These are phyloP conservation scores for Tolypocladium tropicale DNA, from an alignment of 2,329 filamentous ascomycete species.

Conservation along the genomic window DNA sequence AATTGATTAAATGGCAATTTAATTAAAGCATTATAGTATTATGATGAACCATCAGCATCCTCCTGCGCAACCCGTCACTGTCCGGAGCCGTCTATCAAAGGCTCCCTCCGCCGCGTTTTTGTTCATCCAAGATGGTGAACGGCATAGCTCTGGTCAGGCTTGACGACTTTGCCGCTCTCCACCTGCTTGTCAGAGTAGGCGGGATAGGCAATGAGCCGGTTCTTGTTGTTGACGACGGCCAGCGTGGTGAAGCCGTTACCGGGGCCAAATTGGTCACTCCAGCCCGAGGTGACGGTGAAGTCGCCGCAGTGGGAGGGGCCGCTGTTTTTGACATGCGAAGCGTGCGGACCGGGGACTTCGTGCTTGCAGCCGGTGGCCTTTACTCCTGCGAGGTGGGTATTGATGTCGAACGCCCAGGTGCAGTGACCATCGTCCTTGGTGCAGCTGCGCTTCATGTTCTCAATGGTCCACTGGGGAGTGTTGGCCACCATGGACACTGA, in stretches of 20 bases:
- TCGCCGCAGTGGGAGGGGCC: conserved; percentile 33
- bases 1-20: neutral
- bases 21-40: neutral
- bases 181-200: conserved; percentile 44
- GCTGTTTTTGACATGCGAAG: conserved; percentile 24
- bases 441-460: conserved; percentile 29
- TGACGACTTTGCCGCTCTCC: conserved; percentile 30
- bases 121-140: conserved; percentile 7
- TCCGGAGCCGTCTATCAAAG: neutral
- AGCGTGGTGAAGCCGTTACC: conserved; percentile 44
- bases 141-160: conserved; percentile 37
- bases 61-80: neutral
- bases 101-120: neutral
- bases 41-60: neutral
- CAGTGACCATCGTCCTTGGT: conserved; percentile 26
- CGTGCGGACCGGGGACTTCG: conserved; percentile 16
- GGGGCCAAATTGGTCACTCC: conserved; percentile 44
- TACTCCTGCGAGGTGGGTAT: conserved; percentile 18
- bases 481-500: conserved; percentile 29
- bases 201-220: conserved; percentile 38
- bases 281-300: conserved; percentile 42
- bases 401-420: conserved; percentile 33
- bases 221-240: conserved; percentile 32
- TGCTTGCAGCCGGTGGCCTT: conserved; percentile 12
- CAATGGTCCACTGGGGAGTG: conserved; percentile 30